Base-by-base conservation (phyloP, 768 basidiomycete genomes). In the Tricholoma hemisulphureum region DNA sequence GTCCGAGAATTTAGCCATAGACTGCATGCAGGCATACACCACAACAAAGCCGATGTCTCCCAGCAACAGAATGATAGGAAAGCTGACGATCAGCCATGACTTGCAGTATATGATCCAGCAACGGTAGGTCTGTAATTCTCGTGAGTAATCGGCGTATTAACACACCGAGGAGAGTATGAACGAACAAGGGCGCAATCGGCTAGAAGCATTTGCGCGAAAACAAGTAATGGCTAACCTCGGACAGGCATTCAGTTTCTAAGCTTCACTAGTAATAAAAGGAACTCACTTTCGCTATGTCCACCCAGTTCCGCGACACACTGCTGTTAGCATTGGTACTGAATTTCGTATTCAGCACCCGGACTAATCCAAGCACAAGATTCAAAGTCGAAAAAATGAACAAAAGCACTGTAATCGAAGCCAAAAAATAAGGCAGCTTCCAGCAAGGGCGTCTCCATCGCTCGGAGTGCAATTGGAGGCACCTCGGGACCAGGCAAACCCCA, bases 71-170 rank as follows among this genome's bases (percentile, higher is more conserved):
- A 63, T 32, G 20, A 55, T 55, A 2, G 67, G 65, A 21, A 66
- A 51, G 4, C 55, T 24, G 28, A 65, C 50, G 6, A 58, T 52
- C 4, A 41, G 51, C 18, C 20, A 20, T n/a, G 59, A 63, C 39
- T 57, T 62, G 4, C 35, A 31, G 48, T 58, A 68, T 11, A 66
- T 29, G 29, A 62, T 53, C 63, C 65, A 68, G 50, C 62, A 64
- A 14, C 67, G 61, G 46, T 63, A 65, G 24, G 65, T 65, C 67
- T 68, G 31, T 6, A 37, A 21, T 45, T 10, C 2, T n/a, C n/a
- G 13, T 53, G 4, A 53, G 16, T 28, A 1, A n/a, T n/a, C n/a
- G 6, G 2, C 28, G 14, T 21, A n/a, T 37, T 37, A 10, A 31
- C 18, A 24, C 21, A 39, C 10, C 18, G 18, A 7, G 28, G 3